Evolutionary conservation across 2,329 filamentous ascomycete species (phyloP).

Genomic region (Fusarium haematococcum): DNA sequence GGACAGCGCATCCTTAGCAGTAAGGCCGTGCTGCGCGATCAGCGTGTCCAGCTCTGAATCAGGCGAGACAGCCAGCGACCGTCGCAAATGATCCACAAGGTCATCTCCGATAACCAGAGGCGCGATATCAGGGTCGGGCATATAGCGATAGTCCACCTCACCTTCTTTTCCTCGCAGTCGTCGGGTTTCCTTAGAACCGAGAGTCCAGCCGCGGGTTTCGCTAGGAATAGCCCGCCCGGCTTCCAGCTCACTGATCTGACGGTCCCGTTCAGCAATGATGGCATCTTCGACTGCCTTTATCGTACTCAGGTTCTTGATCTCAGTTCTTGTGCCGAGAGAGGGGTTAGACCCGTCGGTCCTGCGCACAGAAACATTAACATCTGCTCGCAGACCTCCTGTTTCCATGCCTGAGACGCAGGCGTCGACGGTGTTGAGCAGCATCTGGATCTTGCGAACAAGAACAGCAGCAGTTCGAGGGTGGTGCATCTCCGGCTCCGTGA

Average conservation of each 20-base stretch:
- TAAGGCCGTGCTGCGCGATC: slow-evolving; percentile 73
- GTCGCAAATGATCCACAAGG: slow-evolving; percentile 72
- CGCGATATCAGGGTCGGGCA: slow-evolving; percentile 93
- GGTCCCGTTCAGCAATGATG: slow-evolving; percentile 88
- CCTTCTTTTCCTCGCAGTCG: slow-evolving; percentile 92
- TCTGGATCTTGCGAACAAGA: slow-evolving; percentile 89
- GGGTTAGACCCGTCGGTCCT: slow-evolving; percentile 58
- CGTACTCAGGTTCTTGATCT: slow-evolving; percentile 97
- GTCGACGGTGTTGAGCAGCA: slow-evolving; percentile 81
- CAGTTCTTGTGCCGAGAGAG: slow-evolving; percentile 83
- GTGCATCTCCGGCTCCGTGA: slow-evolving; percentile 90
- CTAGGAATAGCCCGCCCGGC: slow-evolving; percentile 79
- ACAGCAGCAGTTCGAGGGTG: slow-evolving; percentile 88
- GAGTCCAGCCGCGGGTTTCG: slow-evolving; percentile 93
- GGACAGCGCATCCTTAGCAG: slow-evolving; percentile 84
- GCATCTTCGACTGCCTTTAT: slow-evolving; percentile 97
- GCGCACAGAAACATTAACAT: slow-evolving; percentile 94
- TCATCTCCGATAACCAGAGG: slow-evolving; percentile 81
- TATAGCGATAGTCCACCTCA: slow-evolving; percentile 97
- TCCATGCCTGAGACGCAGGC: slow-evolving; percentile 95
- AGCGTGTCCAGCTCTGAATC: slow-evolving; percentile 76
- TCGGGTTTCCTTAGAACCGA: slow-evolving; percentile 84
- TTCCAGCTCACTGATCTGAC: slow-evolving; percentile 86
- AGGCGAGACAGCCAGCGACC: slow-evolving; percentile 76
- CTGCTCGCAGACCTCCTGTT: slow-evolving; percentile 86